Conservation (phyloP, 495 filamentous ascomycete species). For the Lophium mytilinum region DNA sequence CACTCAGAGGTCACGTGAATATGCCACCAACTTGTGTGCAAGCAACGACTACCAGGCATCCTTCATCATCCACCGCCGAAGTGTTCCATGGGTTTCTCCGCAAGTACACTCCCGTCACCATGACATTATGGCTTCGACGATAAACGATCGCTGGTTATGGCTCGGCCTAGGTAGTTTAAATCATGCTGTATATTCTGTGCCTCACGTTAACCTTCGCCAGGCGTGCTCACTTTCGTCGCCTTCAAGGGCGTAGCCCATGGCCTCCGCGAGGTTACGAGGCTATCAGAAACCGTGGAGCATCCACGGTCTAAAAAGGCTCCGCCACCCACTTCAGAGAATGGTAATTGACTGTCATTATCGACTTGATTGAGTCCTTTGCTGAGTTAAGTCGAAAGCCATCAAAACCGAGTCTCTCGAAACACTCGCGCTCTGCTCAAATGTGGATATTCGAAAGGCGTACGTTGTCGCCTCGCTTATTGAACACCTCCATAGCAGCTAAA, state of each 20-base stretch:
- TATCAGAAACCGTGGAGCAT: constrained; percentile 18
- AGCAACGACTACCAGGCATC: background rate
- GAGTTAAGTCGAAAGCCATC: constrained; percentile 14
- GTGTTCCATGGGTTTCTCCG: background rate
- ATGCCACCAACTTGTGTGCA: background rate
- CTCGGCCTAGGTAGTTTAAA: constrained; percentile 26
- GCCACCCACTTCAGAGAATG: background rate
- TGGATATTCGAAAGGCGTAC: constrained; percentile 28
- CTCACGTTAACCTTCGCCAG: background rate
- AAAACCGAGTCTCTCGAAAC: constrained; percentile 25
- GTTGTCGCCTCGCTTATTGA: background rate
- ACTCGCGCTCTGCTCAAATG: constrained; percentile 26
- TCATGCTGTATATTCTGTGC: background rate
- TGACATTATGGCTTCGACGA: constrained; percentile 23
- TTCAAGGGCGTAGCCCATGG: constrained; percentile 21
- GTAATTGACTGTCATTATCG: background rate
- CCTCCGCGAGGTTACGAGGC: constrained; percentile 19
- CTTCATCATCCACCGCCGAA: background rate
- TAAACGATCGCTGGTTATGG: constrained; percentile 35
- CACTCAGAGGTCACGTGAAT: background rate
- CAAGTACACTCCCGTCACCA: background rate
- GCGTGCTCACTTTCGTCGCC: constrained; percentile 27
- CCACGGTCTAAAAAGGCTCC: background rate
- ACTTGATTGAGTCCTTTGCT: background rate
- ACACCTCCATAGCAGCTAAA: background rate